phyloP scores from a whole-genome alignment of 208 protist species.

The Trichomonas vaginalis region DNA sequence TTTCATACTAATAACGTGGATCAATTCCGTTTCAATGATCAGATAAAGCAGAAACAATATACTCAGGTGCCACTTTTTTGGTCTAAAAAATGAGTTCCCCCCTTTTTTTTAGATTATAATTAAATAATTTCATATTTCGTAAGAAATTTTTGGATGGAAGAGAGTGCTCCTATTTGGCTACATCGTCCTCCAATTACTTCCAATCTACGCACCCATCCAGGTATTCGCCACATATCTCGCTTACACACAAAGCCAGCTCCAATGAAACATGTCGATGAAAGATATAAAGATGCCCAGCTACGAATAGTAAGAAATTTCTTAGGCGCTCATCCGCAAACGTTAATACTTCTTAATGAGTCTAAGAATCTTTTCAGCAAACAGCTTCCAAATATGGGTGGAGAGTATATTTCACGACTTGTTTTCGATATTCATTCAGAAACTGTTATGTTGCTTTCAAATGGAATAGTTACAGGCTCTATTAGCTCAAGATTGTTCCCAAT shows the following conservation, averaged over 20 bases:
- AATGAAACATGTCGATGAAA: not conserved
- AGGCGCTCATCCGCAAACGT: not conserved
- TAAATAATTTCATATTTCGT: no score
- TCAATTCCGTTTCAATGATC: no score
- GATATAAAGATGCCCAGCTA: not conserved
- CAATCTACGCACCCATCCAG: not conserved
- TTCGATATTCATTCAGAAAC: conserved; percentile 38
- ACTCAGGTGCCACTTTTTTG: no score
- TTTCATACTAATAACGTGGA: no score
- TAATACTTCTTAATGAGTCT: conserved; percentile 40
- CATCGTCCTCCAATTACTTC: not conserved
- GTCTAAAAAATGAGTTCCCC: no score
- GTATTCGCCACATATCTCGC: not conserved
- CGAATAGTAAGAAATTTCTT: not conserved
- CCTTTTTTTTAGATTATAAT: no score
- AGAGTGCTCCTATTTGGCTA: not conserved
- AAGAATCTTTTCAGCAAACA: conserved; percentile 62
- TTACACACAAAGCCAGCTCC: not conserved
- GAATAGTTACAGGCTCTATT: conserved; percentile 56
- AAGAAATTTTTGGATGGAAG: no score
- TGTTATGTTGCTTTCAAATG: not conserved
- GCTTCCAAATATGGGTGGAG: conserved; percentile 61
- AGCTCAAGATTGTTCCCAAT: conserved; percentile 48
- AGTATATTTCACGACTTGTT: conserved; percentile 59
- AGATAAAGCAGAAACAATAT: no score